Evolutionary conservation across 306 rosid genomes (phyloP), one percentile per base, ranked within the genome.

Genomic region (Cicer arietinum): DNA sequence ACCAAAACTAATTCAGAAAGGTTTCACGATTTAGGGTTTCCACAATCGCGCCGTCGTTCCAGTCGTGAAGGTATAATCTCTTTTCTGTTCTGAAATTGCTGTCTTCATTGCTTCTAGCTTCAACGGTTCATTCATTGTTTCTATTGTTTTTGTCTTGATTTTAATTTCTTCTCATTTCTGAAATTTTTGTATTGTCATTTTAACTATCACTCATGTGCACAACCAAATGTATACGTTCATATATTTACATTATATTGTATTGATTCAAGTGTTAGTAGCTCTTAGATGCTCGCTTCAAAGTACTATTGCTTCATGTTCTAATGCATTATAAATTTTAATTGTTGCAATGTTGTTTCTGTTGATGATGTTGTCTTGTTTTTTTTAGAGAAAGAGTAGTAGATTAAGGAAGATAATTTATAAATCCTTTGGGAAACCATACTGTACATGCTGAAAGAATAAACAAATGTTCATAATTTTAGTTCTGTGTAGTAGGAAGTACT

Each of bases 181-280:
- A 22, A 22, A 22, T 22, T 22, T 1, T 1, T 22, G 25, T 2
- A 22, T 22, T 22, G 25, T 22, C 2, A 22, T 22, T 22, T 22
- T 22, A 22, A 22, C 25, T 22, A 22, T 54, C 17, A 30, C 22
- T 59, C 45, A 60, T 2, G 45, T 35, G 45, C 44, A 13, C 22
- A 60, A 30, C 10, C 12, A 61, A 61, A 61, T 61, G 46, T n/a
- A 7, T 61, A 12, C 4, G 7, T 13, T 30, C 22, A 68, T 68
- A 70, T 52, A 39, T 10, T 53, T 52, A 50, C 14, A 37, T 16
- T 18, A 18, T 53, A 17, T 54, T 48, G 18, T 47, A 50, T 20
- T 71, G 42, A 59, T 59, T 52, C 48, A 6, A 22, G 58, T 30
- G 44, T 60, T 62, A 74, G 17, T 22, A 22, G 25, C 25, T 22